Conservation (phyloP, 129 eudicot species). For the Cynara cardunculus region DNA sequence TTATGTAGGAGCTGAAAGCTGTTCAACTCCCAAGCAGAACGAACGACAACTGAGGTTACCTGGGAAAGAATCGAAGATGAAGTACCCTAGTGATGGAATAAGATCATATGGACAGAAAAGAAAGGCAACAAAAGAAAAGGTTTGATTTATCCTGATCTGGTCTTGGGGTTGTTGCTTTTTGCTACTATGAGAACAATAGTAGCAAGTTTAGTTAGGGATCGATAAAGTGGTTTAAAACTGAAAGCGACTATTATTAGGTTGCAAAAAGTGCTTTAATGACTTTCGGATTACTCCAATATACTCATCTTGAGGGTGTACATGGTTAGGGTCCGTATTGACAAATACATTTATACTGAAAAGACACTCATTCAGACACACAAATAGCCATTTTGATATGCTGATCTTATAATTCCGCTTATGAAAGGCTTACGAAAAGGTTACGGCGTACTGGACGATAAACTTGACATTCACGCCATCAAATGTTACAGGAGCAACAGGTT, state of each 20-base stretch:
- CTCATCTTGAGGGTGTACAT: not conserved
- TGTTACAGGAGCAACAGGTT: not conserved
- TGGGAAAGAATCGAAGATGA: slow-evolving; percentile 26
- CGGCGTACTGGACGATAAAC: too few species aligned
- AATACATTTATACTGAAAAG: not conserved
- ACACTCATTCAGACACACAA: too few species aligned
- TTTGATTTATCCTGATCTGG: slow-evolving; percentile 3
- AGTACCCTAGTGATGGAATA: slow-evolving; percentile 13
- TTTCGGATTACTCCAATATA: not conserved
- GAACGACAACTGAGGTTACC: slow-evolving; percentile 15
- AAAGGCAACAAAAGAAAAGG: slow-evolving; percentile 55
- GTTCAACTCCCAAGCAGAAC: slow-evolving; percentile 23
- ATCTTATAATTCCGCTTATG: not conserved
- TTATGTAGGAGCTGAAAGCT: slow-evolving; percentile 26
- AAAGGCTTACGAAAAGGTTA: not conserved
- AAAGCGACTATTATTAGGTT: not conserved
- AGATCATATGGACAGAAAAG: slow-evolving; percentile 38
- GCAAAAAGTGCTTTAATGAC: not conserved
- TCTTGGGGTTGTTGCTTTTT: not conserved
- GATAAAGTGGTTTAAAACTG: not conserved
- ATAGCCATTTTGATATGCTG: not conserved
- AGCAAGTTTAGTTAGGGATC: not conserved
- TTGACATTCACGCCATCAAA: not conserved
- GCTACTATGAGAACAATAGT: not conserved
- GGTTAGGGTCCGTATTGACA: not conserved